These are phyloP conservation scores for Geosmithia flava DNA, from an alignment of 2,329 filamentous ascomycete species.

Conservation along the genomic window DNA sequence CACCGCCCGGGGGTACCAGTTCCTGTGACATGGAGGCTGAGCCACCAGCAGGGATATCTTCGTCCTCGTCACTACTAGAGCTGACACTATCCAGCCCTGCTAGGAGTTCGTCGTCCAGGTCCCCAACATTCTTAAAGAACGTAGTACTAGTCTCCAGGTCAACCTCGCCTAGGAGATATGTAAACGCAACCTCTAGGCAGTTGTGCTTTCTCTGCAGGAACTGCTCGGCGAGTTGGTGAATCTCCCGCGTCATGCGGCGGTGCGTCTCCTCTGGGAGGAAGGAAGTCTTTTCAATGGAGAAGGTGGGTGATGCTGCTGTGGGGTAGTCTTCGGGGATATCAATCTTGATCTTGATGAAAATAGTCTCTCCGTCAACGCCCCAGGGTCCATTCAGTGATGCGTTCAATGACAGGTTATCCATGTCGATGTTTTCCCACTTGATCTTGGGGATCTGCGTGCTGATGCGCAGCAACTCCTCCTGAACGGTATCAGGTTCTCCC, in stretches of 20 bases:
- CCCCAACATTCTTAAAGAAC: constrained; percentile 51
- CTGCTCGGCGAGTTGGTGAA: constrained; percentile 41
- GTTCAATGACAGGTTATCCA: constrained; percentile 44
- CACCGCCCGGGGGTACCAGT: constrained; percentile 35
- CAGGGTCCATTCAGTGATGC: constrained; percentile 55
- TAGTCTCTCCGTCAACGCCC: constrained; percentile 41
- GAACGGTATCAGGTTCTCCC: constrained; percentile 48
- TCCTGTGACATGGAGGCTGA: constrained; percentile 52
- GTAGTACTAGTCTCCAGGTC: constrained; percentile 48
- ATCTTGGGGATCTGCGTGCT: constrained; percentile 51
- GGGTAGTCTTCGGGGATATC: constrained; percentile 49
- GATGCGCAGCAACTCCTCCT: constrained; percentile 53
- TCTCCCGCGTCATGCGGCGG: constrained; percentile 36
- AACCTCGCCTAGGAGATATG: constrained; percentile 51
- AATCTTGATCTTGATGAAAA: constrained; percentile 51
- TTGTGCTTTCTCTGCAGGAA: constrained; percentile 47
- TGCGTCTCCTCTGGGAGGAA: constrained; percentile 47
- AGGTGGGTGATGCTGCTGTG: constrained; percentile 42
- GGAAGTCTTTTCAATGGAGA: constrained; percentile 47
- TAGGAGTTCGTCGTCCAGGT: constrained; percentile 35
- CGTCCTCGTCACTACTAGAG: constrained; percentile 75
- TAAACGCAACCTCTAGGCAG: constrained; percentile 48
- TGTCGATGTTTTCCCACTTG: constrained; percentile 51
- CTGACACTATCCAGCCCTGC: constrained; percentile 58
- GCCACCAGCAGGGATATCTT: constrained; percentile 36